A percentile compares a stretch with the other conserved stretches of the same genome.
Conservation (phyloP, 371 early-diverging fungal species). For the Apophysomyces elegans region DNA sequence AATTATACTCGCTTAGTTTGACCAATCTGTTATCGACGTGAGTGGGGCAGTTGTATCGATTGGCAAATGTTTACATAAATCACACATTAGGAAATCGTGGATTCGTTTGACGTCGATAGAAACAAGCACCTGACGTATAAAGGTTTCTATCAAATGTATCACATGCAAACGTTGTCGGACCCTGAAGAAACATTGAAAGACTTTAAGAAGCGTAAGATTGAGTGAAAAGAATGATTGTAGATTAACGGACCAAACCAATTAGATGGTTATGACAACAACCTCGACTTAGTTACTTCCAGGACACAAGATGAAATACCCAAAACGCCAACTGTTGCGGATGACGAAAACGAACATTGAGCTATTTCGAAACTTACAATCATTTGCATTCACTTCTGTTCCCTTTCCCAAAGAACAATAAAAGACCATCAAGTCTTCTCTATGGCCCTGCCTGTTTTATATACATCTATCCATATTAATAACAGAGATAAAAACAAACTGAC, state of each 20-base stretch:
- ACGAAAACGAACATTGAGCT: slow-evolving; percentile 4
- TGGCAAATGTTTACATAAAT: background rate
- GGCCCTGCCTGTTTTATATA: no score
- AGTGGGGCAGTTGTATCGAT: slow-evolving; percentile 4
- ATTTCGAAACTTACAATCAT: background rate
- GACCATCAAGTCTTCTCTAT: background rate
- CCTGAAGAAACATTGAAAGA: slow-evolving; percentile 78
- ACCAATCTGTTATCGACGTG: slow-evolving; percentile 60
- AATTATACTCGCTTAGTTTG: slow-evolving; percentile 55
- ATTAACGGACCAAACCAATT: background rate
- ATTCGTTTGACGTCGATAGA: slow-evolving; percentile 61
- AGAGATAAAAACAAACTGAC: no score
- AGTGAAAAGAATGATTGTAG: no score
- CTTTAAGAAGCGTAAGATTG: slow-evolving; percentile 57
- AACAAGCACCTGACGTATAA: slow-evolving; percentile 59
- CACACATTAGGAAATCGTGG: slow-evolving; percentile 52
- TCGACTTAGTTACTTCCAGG: slow-evolving; percentile 39
- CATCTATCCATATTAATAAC: no score
- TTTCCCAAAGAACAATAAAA: background rate
- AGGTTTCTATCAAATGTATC: slow-evolving; percentile 79
- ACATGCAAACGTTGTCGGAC: slow-evolving; percentile 70
- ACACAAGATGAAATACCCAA: slow-evolving; percentile 26
- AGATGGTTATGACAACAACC: slow-evolving; percentile 48
- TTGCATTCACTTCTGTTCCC: background rate
- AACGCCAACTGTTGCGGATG: slow-evolving; percentile 7